phyloP scores from a whole-genome alignment of 805 yeast species.

The Torulaspora franciscae region DNA sequence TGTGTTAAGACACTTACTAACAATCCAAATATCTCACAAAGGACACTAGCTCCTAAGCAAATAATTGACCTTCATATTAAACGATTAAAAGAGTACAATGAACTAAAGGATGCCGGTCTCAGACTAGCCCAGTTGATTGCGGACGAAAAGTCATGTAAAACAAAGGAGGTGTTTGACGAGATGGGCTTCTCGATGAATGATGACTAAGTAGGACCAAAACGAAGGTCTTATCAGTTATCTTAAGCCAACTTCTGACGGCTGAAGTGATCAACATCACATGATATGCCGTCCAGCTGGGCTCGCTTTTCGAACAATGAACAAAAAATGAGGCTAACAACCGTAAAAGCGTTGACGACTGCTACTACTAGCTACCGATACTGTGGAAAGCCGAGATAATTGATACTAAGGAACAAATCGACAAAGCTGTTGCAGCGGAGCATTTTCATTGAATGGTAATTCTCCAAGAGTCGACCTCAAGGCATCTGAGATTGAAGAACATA shows the following conservation, averaged over 20 bases:
- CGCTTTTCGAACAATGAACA: neutral
- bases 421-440: neutral
- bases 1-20: neutral
- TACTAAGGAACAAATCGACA: neutral
- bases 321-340: neutral
- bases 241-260: neutral
- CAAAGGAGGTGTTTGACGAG: slow-evolving; percentile 49
- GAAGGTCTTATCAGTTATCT: no score
- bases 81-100: slow-evolving; percentile 54
- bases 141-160: slow-evolving; percentile 46
- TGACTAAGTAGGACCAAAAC: neutral
- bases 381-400: neutral
- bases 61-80: slow-evolving; percentile 50
- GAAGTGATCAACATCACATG: neutral
- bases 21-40: neutral
- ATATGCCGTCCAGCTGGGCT: neutral
- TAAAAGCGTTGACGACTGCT: neutral
- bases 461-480: neutral
- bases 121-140: slow-evolving; percentile 56
- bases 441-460: neutral
- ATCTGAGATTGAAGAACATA: neutral
- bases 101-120: slow-evolving; percentile 56
- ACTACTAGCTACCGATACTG: neutral
- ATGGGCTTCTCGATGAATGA: slow-evolving; percentile 39
- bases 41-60: slow-evolving; percentile 34